These are phyloP conservation scores for Fusarium graminum DNA, from an alignment of 2,329 filamentous ascomycete species.

Conservation along the genomic window DNA sequence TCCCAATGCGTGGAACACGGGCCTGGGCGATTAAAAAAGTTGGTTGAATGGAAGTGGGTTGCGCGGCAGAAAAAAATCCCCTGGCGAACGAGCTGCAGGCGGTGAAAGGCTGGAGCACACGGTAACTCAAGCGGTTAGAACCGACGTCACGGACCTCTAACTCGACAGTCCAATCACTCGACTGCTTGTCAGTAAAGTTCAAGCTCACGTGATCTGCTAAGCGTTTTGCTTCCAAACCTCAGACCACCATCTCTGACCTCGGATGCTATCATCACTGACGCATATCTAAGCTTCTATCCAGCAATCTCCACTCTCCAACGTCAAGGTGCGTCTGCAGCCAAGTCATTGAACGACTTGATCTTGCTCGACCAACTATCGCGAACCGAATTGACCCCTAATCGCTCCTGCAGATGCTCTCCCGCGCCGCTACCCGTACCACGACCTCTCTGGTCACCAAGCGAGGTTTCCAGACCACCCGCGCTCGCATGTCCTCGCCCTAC, in stretches of 20 bases:
- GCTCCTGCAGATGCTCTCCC: conserved; percentile 82
- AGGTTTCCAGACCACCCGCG: conserved; percentile 91
- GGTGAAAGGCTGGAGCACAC: conserved; percentile 30
- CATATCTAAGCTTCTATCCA: conserved; percentile 46
- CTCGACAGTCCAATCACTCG: conserved; percentile 14
- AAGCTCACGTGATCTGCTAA: conserved; percentile 45
- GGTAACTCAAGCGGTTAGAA: conserved; percentile 19
- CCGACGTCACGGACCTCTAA: conserved; percentile 41
- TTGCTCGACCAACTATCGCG: neutral
- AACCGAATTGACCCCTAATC: conserved; percentile 58
- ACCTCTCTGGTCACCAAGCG: conserved; percentile 83
- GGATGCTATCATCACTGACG: conserved; percentile 48
- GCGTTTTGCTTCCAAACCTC: conserved; percentile 52
- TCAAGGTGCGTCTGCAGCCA: conserved; percentile 46
- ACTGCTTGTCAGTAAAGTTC: conserved; percentile 21
- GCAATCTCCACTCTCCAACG: conserved; percentile 48
- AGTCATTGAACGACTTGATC: conserved; percentile 16
- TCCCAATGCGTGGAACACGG: conserved; percentile 41
- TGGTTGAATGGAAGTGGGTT: conserved; percentile 46
- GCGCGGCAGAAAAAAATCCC: conserved; percentile 48
- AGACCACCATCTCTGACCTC: conserved; percentile 50
- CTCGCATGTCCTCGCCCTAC: conserved; percentile 89
- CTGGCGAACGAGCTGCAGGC: conserved; percentile 37
- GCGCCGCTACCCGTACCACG: conserved; percentile 74
- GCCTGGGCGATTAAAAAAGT: conserved; percentile 44